phyloP scores from a whole-genome alignment of 2,329 filamentous ascomycete species.

The Hypomyces rosellus region DNA sequence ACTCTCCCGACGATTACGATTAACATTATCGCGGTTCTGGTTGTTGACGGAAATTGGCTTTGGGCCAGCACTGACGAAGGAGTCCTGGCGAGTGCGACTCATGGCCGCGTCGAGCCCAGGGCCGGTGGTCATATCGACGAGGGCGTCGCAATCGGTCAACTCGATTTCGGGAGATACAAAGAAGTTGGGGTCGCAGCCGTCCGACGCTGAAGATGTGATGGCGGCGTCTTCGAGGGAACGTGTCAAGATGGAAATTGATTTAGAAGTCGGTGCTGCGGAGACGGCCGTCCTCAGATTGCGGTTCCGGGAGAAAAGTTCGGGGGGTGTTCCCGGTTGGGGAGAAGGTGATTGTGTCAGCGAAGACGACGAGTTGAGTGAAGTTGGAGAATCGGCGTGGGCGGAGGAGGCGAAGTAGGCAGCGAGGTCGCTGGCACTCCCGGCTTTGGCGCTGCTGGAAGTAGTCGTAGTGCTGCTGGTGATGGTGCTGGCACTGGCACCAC shows the following conservation, averaged over 20 bases:
- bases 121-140: constrained; percentile 52
- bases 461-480: neutral
- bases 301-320: constrained; percentile 18
- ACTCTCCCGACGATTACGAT: constrained; percentile 54
- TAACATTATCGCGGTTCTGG: constrained; percentile 53
- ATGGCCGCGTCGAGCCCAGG: constrained; percentile 50
- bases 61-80: constrained; percentile 58
- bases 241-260: constrained; percentile 31
- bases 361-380: constrained; percentile 27
- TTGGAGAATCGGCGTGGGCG: constrained; percentile 27
- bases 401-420: constrained; percentile 13
- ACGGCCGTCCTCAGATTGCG: constrained; percentile 15
- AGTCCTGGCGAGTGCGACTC: constrained; percentile 56
- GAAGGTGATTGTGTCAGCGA: constrained; percentile 31
- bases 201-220: constrained; percentile 19
- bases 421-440: constrained; percentile 9
- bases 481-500: neutral
- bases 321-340: constrained; percentile 29
- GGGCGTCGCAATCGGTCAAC: constrained; percentile 23
- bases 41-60: constrained; percentile 63
- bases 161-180: constrained; percentile 21
- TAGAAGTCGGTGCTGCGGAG: constrained; percentile 21
- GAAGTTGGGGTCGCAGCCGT: constrained; percentile 19
- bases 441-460: neutral
- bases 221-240: constrained; percentile 14